These are phyloP conservation scores for Dactylella cylindrospora DNA, from an alignment of 2,329 filamentous ascomycete species.

Conservation along the genomic window DNA sequence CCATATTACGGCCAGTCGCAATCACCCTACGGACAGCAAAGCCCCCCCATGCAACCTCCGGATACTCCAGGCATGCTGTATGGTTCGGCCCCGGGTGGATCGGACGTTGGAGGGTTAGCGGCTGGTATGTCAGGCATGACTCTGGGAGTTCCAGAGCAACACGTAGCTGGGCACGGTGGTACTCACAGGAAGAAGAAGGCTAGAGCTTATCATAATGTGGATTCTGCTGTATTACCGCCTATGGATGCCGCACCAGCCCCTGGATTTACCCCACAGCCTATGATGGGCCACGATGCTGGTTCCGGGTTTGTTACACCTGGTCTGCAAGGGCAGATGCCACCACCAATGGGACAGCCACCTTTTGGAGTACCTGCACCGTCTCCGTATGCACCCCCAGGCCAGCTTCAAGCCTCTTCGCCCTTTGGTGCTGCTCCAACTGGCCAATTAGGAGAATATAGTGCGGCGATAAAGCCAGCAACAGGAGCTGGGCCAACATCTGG, in stretches of 20 bases:
- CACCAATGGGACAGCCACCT: constrained; percentile 54
- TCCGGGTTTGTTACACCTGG: constrained; percentile 37
- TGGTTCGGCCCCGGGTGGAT: constrained; percentile 22
- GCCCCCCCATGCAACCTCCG: constrained; percentile 51
- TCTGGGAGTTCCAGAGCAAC: constrained; percentile 59
- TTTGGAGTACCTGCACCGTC: constrained; percentile 55
- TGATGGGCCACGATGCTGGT: constrained; percentile 30
- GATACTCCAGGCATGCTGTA: constrained; percentile 41
- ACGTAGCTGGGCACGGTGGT: constrained; percentile 57
- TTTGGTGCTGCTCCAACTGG: constrained; percentile 51
- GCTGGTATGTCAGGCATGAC: constrained; percentile 61
- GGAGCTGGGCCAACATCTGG: constrained; percentile 63
- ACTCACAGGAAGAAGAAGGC: constrained; percentile 78
- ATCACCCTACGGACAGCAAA: constrained; percentile 30
- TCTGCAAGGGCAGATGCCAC: constrained; percentile 19
- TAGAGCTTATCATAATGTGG: constrained; percentile 88
- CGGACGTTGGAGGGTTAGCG: constrained; percentile 47
- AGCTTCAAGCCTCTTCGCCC: constrained; percentile 49
- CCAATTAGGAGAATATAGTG: constrained; percentile 48
- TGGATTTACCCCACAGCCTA: constrained; percentile 45
- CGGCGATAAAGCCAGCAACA: constrained; percentile 52
- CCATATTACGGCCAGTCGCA: constrained; percentile 19
- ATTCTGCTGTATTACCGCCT: constrained; percentile 65
- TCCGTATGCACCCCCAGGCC: constrained; percentile 49
- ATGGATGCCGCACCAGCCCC: constrained; percentile 55